phyloP scores from a whole-genome alignment of 176 grass and related monocot species.

The Tillandsia leiboldiana region DNA sequence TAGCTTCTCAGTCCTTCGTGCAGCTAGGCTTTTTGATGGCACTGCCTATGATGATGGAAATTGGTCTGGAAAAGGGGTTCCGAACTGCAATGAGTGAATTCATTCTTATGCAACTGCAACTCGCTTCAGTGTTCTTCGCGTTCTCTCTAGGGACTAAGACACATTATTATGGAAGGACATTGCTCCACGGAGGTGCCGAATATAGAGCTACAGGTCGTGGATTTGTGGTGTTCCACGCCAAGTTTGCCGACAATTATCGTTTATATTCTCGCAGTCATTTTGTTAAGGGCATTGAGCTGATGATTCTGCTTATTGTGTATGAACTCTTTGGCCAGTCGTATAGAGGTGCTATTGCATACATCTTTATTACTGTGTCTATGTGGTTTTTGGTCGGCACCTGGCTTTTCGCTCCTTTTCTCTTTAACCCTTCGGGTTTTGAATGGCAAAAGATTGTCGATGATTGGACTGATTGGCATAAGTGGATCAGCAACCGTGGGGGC shows the following conservation, averaged over 20 bases:
- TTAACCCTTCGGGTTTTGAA: constrained; percentile 96
- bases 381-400: constrained; percentile 97
- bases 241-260: constrained; percentile 83
- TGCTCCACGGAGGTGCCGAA: constrained; percentile 85
- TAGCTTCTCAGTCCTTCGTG: constrained; percentile 86
- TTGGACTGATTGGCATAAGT: constrained; percentile 96
- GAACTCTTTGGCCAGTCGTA: constrained; percentile 90
- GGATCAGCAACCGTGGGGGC: constrained; percentile 82
- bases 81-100: constrained; percentile 90
- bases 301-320: constrained; percentile 84
- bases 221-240: constrained; percentile 97
- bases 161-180: constrained; percentile 87
- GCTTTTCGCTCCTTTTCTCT: constrained; percentile 96
- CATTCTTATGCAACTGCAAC: constrained; percentile 87
- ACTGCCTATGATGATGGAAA: constrained; percentile 96
- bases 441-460: constrained; percentile 99
- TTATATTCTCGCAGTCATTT: constrained; percentile 92
- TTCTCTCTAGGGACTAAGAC: constrained; percentile 94
- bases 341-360: constrained; percentile 55
- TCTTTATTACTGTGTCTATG: constrained; percentile 90
- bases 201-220: constrained; percentile 91
- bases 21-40: constrained; percentile 93
- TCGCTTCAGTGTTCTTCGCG: constrained; percentile 93
- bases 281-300: constrained; percentile 80
- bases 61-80: constrained; percentile 92